Percentiles rank a stretch among this genome's conserved stretches.
phyloP scores from a whole-genome alignment of 352 stramenopile genomes.

The Phytophthora rubi region DNA sequence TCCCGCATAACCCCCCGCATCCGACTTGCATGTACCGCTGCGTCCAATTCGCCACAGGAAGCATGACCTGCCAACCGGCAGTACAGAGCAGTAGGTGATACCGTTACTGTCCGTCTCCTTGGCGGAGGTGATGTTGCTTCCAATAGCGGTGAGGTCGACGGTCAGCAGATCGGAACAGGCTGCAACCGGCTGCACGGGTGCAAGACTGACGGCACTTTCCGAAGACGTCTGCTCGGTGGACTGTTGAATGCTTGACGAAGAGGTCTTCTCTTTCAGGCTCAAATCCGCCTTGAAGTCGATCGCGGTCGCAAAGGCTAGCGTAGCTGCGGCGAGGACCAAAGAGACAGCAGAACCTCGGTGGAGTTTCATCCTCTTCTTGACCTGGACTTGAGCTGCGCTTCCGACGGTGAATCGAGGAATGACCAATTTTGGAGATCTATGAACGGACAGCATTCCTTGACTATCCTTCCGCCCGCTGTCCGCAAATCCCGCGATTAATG shows the following conservation, averaged over 20 bases:
- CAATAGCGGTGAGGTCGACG: slow-evolving; percentile 39
- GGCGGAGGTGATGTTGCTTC: slow-evolving; percentile 33
- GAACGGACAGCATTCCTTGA: not conserved
- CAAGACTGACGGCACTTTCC: not conserved
- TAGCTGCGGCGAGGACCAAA: not conserved
- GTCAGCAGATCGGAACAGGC: slow-evolving; percentile 31
- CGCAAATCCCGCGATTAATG: not conserved
- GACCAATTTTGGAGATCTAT: not conserved
- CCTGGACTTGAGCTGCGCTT: not conserved
- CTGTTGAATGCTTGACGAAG: not conserved
- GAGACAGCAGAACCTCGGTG: not conserved
- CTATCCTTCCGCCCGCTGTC: not conserved
- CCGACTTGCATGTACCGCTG: slow-evolving; percentile 51
- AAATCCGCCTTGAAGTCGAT: not conserved
- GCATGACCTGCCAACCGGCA: slow-evolving; percentile 37
- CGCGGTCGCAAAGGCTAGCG: not conserved
- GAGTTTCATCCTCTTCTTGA: not conserved
- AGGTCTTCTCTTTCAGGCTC: not conserved
- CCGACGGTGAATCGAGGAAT: not conserved
- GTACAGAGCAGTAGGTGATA: slow-evolving; percentile 42
- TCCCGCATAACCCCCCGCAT: slow-evolving; percentile 48
- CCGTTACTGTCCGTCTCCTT: slow-evolving; percentile 33
- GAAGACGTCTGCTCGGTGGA: not conserved
- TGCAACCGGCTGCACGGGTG: not conserved
- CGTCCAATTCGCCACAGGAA: slow-evolving; percentile 48